A percentile compares a stretch with the other conserved stretches of the same genome.
Conservation (phyloP, 495 filamentous ascomycete genomes). For the Penicillium coffeae region DNA sequence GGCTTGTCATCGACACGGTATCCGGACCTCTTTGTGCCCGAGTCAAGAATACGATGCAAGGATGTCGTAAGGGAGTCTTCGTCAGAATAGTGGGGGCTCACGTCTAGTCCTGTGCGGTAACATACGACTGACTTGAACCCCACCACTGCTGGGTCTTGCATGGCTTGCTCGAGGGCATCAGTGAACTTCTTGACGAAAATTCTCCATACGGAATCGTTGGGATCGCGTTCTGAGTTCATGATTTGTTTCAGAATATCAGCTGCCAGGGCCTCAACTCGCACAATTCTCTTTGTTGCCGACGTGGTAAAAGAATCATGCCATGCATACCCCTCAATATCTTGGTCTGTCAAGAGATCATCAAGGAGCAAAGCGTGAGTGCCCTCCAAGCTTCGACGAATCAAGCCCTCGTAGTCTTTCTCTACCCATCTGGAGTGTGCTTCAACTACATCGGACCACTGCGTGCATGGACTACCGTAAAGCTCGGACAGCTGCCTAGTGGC, state of each 20-base stretch:
- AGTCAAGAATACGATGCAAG: slow-evolving; percentile 27
- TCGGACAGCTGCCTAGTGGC: slow-evolving; percentile 65
- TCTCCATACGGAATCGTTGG: slow-evolving; percentile 24
- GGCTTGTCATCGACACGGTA: slow-evolving; percentile 59
- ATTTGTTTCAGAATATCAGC: slow-evolving; percentile 55
- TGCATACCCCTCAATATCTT: slow-evolving; percentile 54
- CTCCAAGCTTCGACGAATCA: slow-evolving; percentile 61
- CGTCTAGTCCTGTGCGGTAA: slow-evolving; percentile 71
- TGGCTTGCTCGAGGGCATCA: slow-evolving; percentile 44
- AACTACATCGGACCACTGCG: slow-evolving; percentile 59
- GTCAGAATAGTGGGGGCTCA: slow-evolving; percentile 27
- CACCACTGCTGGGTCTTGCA: slow-evolving; percentile 64
- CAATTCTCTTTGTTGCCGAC: slow-evolving; percentile 67
- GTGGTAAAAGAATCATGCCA: slow-evolving; percentile 71
- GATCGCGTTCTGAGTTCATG: slow-evolving; percentile 19
- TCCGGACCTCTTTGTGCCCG: slow-evolving; percentile 18
- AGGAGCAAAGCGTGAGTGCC: slow-evolving; percentile 76
- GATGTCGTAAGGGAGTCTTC: slow-evolving; percentile 29
- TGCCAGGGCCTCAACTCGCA: slow-evolving; percentile 78
- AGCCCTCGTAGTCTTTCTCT: slow-evolving; percentile 51
- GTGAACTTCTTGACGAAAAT: slow-evolving; percentile 45
- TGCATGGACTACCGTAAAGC: slow-evolving; percentile 55
- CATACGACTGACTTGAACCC: slow-evolving; percentile 86
- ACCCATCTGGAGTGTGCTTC: slow-evolving; percentile 53
- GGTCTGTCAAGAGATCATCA: slow-evolving; percentile 68